Percentiles rank a stretch among this genome's conserved stretches.
phyloP scores from a whole-genome alignment of 2,329 filamentous ascomycete species.

The Fusarium brevicatenulatum region DNA sequence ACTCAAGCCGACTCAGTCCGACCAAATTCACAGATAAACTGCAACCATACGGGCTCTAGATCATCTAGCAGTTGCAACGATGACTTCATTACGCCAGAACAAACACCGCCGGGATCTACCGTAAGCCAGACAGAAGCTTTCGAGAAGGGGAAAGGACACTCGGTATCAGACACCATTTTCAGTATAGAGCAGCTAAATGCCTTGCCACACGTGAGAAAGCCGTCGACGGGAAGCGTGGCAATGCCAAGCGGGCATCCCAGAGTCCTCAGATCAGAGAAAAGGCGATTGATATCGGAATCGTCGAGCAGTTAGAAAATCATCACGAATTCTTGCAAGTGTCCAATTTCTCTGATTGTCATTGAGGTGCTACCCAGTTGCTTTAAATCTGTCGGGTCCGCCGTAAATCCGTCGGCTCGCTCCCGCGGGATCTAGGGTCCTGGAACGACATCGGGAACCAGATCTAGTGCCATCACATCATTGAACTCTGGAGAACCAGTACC shows the following conservation, averaged over 20 bases:
- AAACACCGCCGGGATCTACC: conserved; percentile 8
- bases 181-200: background rate
- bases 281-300: conserved; percentile 11
- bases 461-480: conserved; percentile 28
- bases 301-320: conserved; percentile 30
- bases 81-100: conserved; percentile 18
- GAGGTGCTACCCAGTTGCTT: background rate
- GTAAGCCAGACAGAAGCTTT: conserved; percentile 1
- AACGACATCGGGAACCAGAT: conserved; percentile 19
- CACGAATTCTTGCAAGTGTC: background rate
- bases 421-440: conserved; percentile 10
- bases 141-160: background rate
- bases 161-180: background rate
- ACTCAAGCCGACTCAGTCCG: background rate
- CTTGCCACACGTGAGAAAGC: background rate
- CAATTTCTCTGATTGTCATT: no score
- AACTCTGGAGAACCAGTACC: conserved; percentile 1
- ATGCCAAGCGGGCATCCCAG: conserved; percentile 8
- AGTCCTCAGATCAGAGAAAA: background rate
- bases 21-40: background rate
- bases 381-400: conserved; percentile 7
- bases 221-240: background rate
- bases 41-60: background rate
- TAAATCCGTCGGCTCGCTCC: conserved; percentile 38
- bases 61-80: conserved; percentile 13